Evolutionary conservation across 352 stramenopile species (phyloP).

Genomic region (Salisapilia sapeloensis): DNA sequence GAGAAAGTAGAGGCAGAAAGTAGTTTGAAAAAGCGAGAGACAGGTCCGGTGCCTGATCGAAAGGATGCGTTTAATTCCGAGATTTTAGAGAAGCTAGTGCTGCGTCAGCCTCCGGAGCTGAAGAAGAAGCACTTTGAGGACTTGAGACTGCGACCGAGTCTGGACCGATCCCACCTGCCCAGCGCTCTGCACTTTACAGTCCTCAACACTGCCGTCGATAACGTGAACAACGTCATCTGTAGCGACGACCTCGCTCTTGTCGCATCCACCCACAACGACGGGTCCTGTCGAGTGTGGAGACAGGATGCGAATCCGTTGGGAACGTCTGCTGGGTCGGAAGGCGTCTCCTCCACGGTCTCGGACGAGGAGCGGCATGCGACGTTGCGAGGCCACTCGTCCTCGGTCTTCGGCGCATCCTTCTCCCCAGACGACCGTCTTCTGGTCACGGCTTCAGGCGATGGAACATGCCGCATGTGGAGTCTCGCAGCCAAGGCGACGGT

Average conservation of each 20-base stretch:
- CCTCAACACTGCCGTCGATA: constrained; percentile 51
- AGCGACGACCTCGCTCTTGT: constrained; percentile 66
- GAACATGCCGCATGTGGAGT: constrained; percentile 74
- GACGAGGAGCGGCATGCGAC: constrained; percentile 55
- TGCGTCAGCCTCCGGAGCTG: constrained; percentile 42
- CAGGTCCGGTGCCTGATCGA: constrained; percentile 46
- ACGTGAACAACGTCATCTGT: constrained; percentile 74
- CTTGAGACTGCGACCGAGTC: constrained; percentile 21
- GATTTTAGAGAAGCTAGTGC: constrained; percentile 64
- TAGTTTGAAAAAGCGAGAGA: no score
- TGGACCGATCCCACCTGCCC: constrained; percentile 34
- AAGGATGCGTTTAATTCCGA: constrained; percentile 50
- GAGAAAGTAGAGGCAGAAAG: constrained; percentile 31
- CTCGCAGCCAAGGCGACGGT: constrained; percentile 65
- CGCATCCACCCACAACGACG: constrained; percentile 48
- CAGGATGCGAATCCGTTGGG: constrained; percentile 65
- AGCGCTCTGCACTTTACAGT: constrained; percentile 67
- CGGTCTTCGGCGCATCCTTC: constrained; percentile 76
- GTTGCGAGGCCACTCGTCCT: constrained; percentile 51
- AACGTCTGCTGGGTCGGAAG: constrained; percentile 32
- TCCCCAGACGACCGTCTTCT: constrained; percentile 77
- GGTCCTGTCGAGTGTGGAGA: constrained; percentile 64
- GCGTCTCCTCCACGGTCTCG: constrained; percentile 13
- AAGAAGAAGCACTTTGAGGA: constrained; percentile 56
- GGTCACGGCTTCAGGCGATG: constrained; percentile 64